Percentiles rank a stretch among this genome's conserved stretches.
Conservation (phyloP, 164 flowering plant genomes). For the Cinnamomum chago region DNA sequence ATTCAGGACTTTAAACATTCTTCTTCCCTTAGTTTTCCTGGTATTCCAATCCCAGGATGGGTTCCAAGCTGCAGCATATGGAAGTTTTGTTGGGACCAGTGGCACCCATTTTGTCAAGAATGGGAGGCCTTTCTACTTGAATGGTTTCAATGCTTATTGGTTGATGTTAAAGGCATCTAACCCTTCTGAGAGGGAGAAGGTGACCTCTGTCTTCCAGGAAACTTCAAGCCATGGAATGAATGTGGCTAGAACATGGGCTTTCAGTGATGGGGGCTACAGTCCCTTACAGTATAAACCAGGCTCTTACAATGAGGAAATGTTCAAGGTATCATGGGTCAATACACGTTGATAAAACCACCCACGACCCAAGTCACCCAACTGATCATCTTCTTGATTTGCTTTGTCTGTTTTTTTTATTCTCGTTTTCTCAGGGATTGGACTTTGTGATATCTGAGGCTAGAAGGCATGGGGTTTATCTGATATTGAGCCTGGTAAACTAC, state of each 20-base stretch:
- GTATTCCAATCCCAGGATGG: neutral
- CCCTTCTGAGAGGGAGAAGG: constrained; percentile 31
- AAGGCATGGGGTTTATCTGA: constrained; percentile 35
- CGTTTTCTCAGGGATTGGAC: constrained; percentile 43
- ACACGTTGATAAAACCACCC: neutral
- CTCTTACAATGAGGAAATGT: constrained; percentile 42
- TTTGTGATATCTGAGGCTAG: constrained; percentile 55
- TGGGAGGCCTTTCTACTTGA: constrained; percentile 21
- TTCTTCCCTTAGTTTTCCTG: neutral
- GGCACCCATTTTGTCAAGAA: constrained; percentile 19
- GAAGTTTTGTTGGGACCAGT: constrained; percentile 16
- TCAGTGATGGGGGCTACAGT: constrained; percentile 45
- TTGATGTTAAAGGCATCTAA: constrained; percentile 46
- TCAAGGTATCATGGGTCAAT: neutral
- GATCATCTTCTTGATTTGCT: neutral
- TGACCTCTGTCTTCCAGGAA: constrained; percentile 31
- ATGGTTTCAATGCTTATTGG: constrained; percentile 26
- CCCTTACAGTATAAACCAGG: constrained; percentile 51
- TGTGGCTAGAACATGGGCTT: constrained; percentile 22
- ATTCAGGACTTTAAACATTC: neutral
- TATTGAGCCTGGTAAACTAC: constrained; percentile 52
- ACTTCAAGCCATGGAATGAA: constrained; percentile 27
- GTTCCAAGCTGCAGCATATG: neutral
- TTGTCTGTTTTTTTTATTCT: neutral
- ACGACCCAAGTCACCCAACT: too few species aligned